Evolutionary conservation across 306 rosid genomes (phyloP), one percentile per base, ranked within the genome.

Genomic region (Oxytropis ochrocephala): DNA sequence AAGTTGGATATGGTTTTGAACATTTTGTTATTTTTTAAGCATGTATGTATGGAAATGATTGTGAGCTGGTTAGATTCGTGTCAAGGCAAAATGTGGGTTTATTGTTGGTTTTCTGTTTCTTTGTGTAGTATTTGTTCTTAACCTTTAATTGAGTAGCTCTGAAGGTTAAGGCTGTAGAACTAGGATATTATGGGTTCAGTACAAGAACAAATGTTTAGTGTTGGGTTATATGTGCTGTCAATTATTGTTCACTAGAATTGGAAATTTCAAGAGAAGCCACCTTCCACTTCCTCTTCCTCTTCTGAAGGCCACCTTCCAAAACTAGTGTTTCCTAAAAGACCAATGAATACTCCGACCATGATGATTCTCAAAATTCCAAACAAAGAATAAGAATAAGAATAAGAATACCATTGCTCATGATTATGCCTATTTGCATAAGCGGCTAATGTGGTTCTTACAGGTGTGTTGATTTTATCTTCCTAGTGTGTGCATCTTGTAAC

Each of bases 241-340:
- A 46, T 53, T 67, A 58, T 76, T 60, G 39, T 17, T 55, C 4
- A 8, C 46, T 70, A 33, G 75, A 24, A 24, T 3, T 24, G 98
- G 98, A 41, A 88, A 93, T 8, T 75, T 86, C 61, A 90, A 50
- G 41, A 90, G 94, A 81, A 93, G 91, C 87, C 83, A 65, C 69
- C 97, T 85, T 53, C n/a, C n/a, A n/a, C n/a, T n/a, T n/a, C n/a
- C n/a, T n/a, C n/a, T n/a, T n/a, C n/a, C n/a, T n/a, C n/a, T n/a
- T n/a, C n/a, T n/a, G n/a, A n/a, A n/a, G n/a, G n/a, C n/a, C n/a
- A n/a, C n/a, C n/a, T n/a, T n/a, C 97, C 98, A 10, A 85, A 69
- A 63, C 83, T 24, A 21, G 48, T 38, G 47, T 19, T 64, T 76
- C 96, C 96, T 0, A 90, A 70, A 19, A 90, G 80, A 12, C 98